phyloP scores from a whole-genome alignment of 768 basidiomycete genomes.

The Suillus fuscotomentosus region DNA sequence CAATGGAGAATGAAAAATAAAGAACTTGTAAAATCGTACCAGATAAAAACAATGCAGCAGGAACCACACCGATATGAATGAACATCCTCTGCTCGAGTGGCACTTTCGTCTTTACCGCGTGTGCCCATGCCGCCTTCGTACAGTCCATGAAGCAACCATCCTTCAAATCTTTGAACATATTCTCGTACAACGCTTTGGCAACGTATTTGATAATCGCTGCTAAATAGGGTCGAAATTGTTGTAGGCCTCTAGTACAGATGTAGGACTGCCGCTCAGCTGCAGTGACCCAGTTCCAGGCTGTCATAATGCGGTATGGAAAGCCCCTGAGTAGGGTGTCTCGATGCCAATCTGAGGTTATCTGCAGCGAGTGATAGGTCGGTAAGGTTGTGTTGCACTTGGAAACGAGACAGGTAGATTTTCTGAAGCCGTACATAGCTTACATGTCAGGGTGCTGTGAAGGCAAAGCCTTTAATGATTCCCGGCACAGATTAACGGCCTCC shows the following conservation, averaged over 20 bases:
- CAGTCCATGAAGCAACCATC: neutral
- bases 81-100: neutral
- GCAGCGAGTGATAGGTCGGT: neutral
- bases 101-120: neutral
- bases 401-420: neutral
- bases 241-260: neutral
- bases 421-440: too few species aligned
- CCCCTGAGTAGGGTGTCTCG: too few species aligned
- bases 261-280: neutral
- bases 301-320: too few species aligned
- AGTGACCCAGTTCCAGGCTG: too few species aligned
- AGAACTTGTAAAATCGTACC: neutral
- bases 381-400: neutral
- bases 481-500: too few species aligned
- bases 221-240: neutral
- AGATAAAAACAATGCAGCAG: neutral
- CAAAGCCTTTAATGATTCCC: too few species aligned
- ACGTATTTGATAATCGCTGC: neutral
- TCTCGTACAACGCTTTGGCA: neutral
- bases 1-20: neutral
- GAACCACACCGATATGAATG: neutral
- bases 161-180: neutral
- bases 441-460: too few species aligned
- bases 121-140: neutral
- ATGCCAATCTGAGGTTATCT: neutral